phyloP scores from a whole-genome alignment of 768 basidiomycete genomes.

The Tylopilus vinaceipallidus region DNA sequence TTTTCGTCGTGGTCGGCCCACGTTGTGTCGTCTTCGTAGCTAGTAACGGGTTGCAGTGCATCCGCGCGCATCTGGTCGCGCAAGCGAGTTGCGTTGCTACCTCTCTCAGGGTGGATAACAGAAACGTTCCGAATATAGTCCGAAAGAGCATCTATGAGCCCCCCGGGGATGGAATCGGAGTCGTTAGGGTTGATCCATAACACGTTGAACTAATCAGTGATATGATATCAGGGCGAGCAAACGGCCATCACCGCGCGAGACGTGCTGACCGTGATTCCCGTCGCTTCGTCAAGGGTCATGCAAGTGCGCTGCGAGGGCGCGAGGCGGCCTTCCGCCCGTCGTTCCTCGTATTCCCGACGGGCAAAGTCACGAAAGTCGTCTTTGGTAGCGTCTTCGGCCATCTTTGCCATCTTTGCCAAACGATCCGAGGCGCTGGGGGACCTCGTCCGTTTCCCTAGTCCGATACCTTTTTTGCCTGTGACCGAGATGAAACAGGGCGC shows the following conservation, averaged over 20 bases:
- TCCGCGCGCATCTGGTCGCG: slow-evolving; percentile 74
- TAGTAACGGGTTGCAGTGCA: slow-evolving; percentile 51
- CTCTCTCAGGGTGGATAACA: slow-evolving; percentile 8
- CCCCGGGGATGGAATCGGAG: slow-evolving; percentile 62
- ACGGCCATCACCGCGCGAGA: neutral
- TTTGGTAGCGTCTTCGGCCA: slow-evolving; percentile 50
- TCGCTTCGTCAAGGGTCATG: slow-evolving; percentile 68
- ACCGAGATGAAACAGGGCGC: slow-evolving; percentile 7
- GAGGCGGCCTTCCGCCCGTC: slow-evolving; percentile 69
- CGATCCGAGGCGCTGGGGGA: slow-evolving; percentile 65
- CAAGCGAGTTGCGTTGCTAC: slow-evolving; percentile 45
- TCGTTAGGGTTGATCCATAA: slow-evolving; percentile 73
- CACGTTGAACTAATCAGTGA: slow-evolving; percentile 65
- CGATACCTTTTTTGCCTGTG: slow-evolving; percentile 78
- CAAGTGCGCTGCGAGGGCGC: slow-evolving; percentile 75
- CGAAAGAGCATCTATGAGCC: slow-evolving; percentile 56
- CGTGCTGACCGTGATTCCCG: slow-evolving; percentile 48
- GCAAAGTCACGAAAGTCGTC: slow-evolving; percentile 68
- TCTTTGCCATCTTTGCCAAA: slow-evolving; percentile 69
- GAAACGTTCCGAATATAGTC: slow-evolving; percentile 34
- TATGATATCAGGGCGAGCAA: slow-evolving; percentile 6
- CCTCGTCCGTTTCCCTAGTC: slow-evolving; percentile 61
- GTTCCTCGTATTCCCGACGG: slow-evolving; percentile 71
- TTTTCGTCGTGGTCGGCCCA: slow-evolving; percentile 16
- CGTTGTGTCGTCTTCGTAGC: slow-evolving; percentile 36